These are phyloP conservation scores for Blastobotrys muscicola DNA, from an alignment of 805 yeast species.

Conservation along the genomic window DNA sequence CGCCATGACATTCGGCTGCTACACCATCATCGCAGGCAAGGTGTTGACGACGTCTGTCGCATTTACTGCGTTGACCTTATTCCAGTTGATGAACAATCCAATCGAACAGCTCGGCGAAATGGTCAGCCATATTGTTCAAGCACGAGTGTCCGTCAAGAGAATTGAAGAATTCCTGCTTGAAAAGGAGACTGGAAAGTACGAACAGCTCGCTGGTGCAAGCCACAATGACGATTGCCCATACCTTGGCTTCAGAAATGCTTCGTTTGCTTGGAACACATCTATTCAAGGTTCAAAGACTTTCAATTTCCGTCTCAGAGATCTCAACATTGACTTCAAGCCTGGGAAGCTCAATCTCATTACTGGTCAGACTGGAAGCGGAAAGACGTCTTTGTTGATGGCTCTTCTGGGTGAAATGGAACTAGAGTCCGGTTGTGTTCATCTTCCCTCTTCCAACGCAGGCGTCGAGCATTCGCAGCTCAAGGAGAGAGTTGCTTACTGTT, in stretches of 20 bases:
- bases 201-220: constrained; percentile 39
- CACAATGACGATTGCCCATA: constrained; percentile 20
- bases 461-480: constrained; percentile 10
- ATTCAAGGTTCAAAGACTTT: constrained; percentile 29
- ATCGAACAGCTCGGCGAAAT: constrained; percentile 76
- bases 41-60: constrained; percentile 77
- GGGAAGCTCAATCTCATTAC: constrained; percentile 70
- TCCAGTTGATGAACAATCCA: constrained; percentile 69
- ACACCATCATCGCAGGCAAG: constrained; percentile 54
- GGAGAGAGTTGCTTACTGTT: constrained; percentile 84
- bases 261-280: constrained; percentile 27
- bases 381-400: constrained; percentile 74
- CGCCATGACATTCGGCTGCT: constrained; percentile 63
- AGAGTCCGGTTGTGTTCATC: constrained; percentile 48
- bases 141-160: constrained; percentile 80
- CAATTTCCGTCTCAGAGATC: constrained; percentile 60
- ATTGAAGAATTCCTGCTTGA: constrained; percentile 63
- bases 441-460: constrained; percentile 35
- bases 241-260: constrained; percentile 60
- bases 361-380: constrained; percentile 88
- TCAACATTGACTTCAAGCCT: constrained; percentile 52
- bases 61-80: constrained; percentile 74
- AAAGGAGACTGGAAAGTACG: constrained; percentile 77
- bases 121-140: constrained; percentile 69
- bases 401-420: constrained; percentile 73